A percentile compares a stretch with the other conserved stretches of the same genome.
Evolutionary conservation across 306 rosid species (phyloP).

Genomic region (Calophaca sinica): DNA sequence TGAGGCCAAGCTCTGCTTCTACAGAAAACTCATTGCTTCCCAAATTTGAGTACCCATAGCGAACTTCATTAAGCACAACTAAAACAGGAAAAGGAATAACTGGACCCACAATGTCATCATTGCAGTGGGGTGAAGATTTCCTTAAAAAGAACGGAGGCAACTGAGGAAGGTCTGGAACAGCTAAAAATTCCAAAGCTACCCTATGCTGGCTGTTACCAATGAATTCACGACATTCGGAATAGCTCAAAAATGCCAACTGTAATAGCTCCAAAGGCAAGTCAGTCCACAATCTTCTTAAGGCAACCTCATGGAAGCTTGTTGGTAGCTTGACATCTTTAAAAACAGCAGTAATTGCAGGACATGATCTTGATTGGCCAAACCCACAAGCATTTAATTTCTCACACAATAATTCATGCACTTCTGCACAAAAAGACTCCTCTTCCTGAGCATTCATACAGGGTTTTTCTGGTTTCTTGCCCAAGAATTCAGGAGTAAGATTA

Average conservation of each 20-base stretch:
- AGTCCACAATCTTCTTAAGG: slow-evolving; percentile 69
- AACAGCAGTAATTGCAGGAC: slow-evolving; percentile 54
- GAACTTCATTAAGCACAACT: slow-evolving; percentile 59
- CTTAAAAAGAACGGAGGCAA: slow-evolving; percentile 77
- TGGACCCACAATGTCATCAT: slow-evolving; percentile 72
- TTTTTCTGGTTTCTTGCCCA: slow-evolving; percentile 37
- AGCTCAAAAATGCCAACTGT: slow-evolving; percentile 62
- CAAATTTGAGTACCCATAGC: slow-evolving; percentile 48
- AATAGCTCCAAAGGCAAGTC: slow-evolving; percentile 64
- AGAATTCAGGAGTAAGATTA: slow-evolving; percentile 51
- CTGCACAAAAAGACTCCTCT: slow-evolving; percentile 42
- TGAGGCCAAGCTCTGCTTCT: slow-evolving; percentile 51
- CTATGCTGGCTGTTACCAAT: slow-evolving; percentile 39
- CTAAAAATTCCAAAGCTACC: slow-evolving; percentile 59
- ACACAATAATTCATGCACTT: slow-evolving; percentile 66
- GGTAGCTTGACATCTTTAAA: slow-evolving; percentile 67
- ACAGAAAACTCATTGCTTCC: slow-evolving; percentile 55
- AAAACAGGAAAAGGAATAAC: slow-evolving; percentile 71
- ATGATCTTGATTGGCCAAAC: slow-evolving; percentile 55
- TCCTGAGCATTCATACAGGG: slow-evolving; percentile 4
- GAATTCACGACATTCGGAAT: slow-evolving; percentile 53
- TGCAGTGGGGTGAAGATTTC: slow-evolving; percentile 56
- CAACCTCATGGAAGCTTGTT: slow-evolving; percentile 59
- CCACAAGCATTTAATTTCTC: slow-evolving; percentile 66
- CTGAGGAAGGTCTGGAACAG: slow-evolving; percentile 62